phyloP scores from a whole-genome alignment of 305 asterid genomes.

The Solanum hybrid region DNA sequence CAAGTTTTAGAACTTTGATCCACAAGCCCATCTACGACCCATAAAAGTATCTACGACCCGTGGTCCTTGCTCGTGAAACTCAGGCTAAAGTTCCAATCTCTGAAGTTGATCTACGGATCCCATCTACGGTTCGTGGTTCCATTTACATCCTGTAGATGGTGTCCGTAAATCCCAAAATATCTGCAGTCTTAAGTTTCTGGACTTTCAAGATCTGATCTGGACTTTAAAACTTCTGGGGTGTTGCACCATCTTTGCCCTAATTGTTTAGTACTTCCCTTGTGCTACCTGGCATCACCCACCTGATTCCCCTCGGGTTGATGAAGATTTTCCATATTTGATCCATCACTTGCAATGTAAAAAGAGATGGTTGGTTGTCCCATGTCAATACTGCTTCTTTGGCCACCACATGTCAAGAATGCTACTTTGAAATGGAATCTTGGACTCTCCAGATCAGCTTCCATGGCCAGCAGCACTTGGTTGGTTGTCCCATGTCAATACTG shows the following conservation, averaged over 20 bases:
- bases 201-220: background rate
- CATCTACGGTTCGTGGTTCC: background rate
- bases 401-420: no score
- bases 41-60: background rate
- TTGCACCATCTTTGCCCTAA: background rate
- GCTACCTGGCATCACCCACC: background rate
- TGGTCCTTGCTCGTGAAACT: background rate
- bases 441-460: background rate
- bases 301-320: background rate
- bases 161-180: background rate
- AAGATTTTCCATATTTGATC: background rate
- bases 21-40: background rate
- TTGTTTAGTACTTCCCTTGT: background rate
- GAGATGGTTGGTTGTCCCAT: background rate
- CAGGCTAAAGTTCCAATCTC: background rate
- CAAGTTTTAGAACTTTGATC: background rate
- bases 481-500: background rate
- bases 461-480: background rate
- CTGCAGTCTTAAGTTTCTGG: background rate
- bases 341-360: background rate
- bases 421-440: background rate
- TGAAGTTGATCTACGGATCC: background rate
- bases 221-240: background rate
- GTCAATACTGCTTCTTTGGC: no score
- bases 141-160: background rate